Evolutionary conservation across 768 basidiomycete species (phyloP).

Genomic region (Termitomyces sp.): DNA sequence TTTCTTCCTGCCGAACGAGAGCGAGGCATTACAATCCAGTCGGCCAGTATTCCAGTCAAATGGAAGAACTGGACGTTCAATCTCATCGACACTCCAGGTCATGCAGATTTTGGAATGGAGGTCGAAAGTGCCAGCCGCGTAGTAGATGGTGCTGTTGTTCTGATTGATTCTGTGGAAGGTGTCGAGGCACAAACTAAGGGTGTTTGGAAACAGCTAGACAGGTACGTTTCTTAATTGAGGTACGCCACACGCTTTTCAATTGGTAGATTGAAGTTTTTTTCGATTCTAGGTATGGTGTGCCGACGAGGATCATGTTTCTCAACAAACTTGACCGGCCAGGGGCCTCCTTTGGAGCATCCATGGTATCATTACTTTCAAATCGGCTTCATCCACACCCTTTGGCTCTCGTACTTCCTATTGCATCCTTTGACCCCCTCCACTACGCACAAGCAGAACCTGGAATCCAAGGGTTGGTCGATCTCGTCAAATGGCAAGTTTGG

Average conservation of each 20-base stretch:
- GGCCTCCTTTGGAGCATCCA: slow-evolving; percentile 70
- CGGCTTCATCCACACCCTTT: slow-evolving; percentile 75
- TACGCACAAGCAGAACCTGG: slow-evolving; percentile 79
- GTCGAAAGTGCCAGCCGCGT: slow-evolving; percentile 91
- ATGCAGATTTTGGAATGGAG: slow-evolving; percentile 97
- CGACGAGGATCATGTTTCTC: slow-evolving; percentile 74
- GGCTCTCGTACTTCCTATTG: slow-evolving; percentile 67
- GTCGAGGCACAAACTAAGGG: slow-evolving; percentile 89
- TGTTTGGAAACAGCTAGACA: slow-evolving; percentile 84
- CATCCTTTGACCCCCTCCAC: slow-evolving; percentile 66
- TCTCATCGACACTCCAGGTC: slow-evolving; percentile 87
- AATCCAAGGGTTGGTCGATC: slow-evolving; percentile 79
- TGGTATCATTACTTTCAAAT: slow-evolving; percentile 71
- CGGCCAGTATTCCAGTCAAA: slow-evolving; percentile 84
- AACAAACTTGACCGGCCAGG: slow-evolving; percentile 90
- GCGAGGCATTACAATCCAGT: slow-evolving; percentile 89
- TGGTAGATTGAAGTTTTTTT: neutral
- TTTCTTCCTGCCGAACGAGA: slow-evolving; percentile 88
- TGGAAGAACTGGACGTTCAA: slow-evolving; percentile 88
- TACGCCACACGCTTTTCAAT: slow-evolving; percentile 3
- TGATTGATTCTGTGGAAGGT: slow-evolving; percentile 89
- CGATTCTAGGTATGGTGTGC: slow-evolving; percentile 65
- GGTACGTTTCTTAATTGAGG: slow-evolving; percentile 49
- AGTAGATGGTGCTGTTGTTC: slow-evolving; percentile 83
- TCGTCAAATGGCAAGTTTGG: slow-evolving; percentile 84